A percentile compares a stretch with the other conserved stretches of the same genome.
phyloP scores from a whole-genome alignment of 768 basidiomycete genomes.

The Phanerochaete sordida region DNA sequence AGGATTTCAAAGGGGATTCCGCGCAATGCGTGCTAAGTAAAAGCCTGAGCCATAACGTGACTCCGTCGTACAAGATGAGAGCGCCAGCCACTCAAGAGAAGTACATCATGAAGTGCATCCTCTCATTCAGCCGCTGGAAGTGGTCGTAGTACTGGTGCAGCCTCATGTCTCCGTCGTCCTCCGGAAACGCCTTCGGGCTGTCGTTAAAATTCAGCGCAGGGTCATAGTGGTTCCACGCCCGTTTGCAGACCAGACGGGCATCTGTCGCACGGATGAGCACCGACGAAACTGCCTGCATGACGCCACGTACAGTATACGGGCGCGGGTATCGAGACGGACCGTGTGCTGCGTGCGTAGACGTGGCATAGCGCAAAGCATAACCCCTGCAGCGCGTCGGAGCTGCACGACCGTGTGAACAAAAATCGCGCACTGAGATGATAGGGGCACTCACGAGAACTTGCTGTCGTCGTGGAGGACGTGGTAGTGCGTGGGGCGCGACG shows the following conservation, averaged over 20 bases:
- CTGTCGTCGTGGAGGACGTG: conserved; percentile 52
- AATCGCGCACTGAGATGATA: neutral
- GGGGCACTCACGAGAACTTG: conserved; percentile 45
- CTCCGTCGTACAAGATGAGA: no score
- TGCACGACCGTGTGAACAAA: conserved; percentile 28
- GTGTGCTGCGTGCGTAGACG: conserved; percentile 75
- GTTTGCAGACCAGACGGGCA: conserved; percentile 71
- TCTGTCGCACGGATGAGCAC: conserved; percentile 36
- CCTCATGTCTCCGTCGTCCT: no score
- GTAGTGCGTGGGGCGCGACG: conserved; percentile 65
- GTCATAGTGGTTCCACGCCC: conserved; percentile 79
- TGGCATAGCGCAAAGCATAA: conserved; percentile 77
- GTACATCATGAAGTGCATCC: no score
- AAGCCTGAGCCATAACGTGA: no score
- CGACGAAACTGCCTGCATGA: no score
- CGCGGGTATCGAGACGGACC: conserved; percentile 79
- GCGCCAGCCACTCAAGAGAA: no score
- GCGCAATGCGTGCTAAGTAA: no score
- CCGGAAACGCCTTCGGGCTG: no score
- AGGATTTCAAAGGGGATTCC: no score
- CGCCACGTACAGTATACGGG: conserved; percentile 80
- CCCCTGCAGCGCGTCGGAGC: conserved; percentile 65
- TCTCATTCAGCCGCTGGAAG: no score
- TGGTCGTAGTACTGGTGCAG: no score
- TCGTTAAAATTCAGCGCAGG: conserved; percentile 54